Conservation (phyloP, 805 yeast species). For the Saccharomycopsis javanensis region DNA sequence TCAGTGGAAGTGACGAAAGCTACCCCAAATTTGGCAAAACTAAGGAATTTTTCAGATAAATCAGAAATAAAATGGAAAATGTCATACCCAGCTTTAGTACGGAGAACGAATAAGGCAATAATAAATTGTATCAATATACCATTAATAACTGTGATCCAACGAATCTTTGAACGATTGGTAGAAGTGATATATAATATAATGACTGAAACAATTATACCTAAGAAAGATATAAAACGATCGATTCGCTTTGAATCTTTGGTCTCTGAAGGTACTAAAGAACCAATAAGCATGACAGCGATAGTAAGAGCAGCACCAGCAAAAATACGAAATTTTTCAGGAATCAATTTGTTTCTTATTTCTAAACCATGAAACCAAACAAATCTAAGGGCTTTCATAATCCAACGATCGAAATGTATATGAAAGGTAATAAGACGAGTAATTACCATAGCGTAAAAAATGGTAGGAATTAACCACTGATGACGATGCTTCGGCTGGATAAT, state of each 20-base stretch:
- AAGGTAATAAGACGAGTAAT: slow-evolving; percentile 44
- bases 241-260: slow-evolving; percentile 35
- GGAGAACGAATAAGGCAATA: slow-evolving; percentile 49
- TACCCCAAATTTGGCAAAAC: slow-evolving; percentile 50
- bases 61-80: slow-evolving; percentile 51
- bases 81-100: slow-evolving; percentile 52
- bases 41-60: slow-evolving; percentile 46
- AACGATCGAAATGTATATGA: slow-evolving; percentile 30
- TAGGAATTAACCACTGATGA: slow-evolving; percentile 48
- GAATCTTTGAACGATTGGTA: slow-evolving; percentile 34
- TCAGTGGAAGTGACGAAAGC: slow-evolving; percentile 42
- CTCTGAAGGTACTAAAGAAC: slow-evolving; percentile 44
- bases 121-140: slow-evolving; percentile 53
- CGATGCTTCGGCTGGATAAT: slow-evolving; percentile 40
- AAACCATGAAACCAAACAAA: slow-evolving; percentile 9
- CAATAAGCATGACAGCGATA: slow-evolving; percentile 40
- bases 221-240: slow-evolving; percentile 50
- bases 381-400: slow-evolving; percentile 2
- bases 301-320: slow-evolving; percentile 37
- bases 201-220: slow-evolving; percentile 42
- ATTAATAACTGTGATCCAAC: slow-evolving; percentile 51
- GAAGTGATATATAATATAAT: slow-evolving; percentile 37
- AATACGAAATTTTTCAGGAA: slow-evolving; percentile 37
- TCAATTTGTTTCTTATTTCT: slow-evolving; percentile 25
- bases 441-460: slow-evolving; percentile 40